A percentile compares a stretch with the other conserved stretches of the same genome.
These are phyloP conservation scores for Vaccinium myrtillus DNA, from an alignment of 148 eudicot species.

Conservation along the genomic window DNA sequence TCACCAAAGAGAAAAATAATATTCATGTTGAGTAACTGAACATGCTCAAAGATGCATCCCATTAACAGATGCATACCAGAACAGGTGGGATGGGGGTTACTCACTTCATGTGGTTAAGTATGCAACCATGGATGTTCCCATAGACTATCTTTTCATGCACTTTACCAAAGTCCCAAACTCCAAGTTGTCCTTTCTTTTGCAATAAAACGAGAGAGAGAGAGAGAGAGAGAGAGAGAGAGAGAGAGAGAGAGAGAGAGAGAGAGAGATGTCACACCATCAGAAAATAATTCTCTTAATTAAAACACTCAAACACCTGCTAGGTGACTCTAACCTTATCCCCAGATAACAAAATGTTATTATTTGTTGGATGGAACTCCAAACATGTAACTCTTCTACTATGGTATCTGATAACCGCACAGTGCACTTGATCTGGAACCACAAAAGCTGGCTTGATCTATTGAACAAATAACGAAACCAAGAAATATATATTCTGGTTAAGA, in stretches of 20 bases:
- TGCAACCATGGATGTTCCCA: slow-evolving; percentile 71
- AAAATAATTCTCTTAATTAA: background rate
- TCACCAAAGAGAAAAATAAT: background rate
- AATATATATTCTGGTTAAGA: background rate
- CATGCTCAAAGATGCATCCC: background rate
- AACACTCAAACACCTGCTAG: background rate
- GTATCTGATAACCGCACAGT: slow-evolving; percentile 85
- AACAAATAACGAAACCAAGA: background rate
- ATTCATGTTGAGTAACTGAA: background rate
- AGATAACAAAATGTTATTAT: slow-evolving; percentile 73
- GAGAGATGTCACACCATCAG: background rate
- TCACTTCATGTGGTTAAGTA: slow-evolving; percentile 91
- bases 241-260: no score
- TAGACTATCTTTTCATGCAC: slow-evolving; percentile 91
- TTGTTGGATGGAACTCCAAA: slow-evolving; percentile 94
- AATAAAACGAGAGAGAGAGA: slow-evolving; percentile 11
- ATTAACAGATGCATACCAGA: background rate
- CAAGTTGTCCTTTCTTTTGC: slow-evolving; percentile 94
- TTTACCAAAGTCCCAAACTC: slow-evolving; percentile 88
- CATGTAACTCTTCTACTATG: slow-evolving; percentile 94
- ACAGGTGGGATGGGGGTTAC: slow-evolving; percentile 16
- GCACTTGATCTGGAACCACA: slow-evolving; percentile 77
- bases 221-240: no score
- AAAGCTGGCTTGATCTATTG: slow-evolving; percentile 71
- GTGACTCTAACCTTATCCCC: slow-evolving; percentile 81